Evolutionary conservation across 352 stramenopile genomes (phyloP), one percentile per base, ranked within the genome.

Genomic region (Thalassiosira livingstoniorum): DNA sequence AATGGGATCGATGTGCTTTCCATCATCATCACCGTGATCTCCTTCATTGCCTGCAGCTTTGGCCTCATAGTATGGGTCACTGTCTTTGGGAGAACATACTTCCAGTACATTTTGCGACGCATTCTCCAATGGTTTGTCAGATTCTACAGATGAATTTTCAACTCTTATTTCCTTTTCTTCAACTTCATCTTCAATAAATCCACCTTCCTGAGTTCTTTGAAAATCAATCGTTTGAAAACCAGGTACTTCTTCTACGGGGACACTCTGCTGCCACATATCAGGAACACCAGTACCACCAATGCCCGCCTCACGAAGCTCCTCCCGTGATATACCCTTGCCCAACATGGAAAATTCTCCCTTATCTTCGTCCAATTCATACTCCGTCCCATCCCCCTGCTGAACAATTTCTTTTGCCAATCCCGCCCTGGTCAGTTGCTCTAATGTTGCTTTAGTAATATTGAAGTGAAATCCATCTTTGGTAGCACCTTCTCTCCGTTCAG

Each of bases 401-500:
- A 91, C 88, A 13, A 92, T 82, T 75, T 93, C 88, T 67, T 88
- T 83, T 34, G 91, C 71, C 11, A 88, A 78, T 43, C 90, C 90
- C 2, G 57, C 63, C 32, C 88, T 90, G 4, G 71, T 81, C n/a
- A 94, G 61, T 80, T 86, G 78, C 45, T 94, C 83, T 15, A 94
- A 68, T 1, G 76, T 92, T 4, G 68, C 64, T 64, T 86, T 75
- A 43, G 79, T 92, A 15, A 92, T 82, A 67, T 93, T 90, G 25
- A 86, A 86, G 57, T 66, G 70, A 51, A 77, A 80, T 67, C 79
- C 79, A 27, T 54, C 25, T 1, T 29, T 63, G 27, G 11, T 23
- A 43, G 15, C 54, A 23, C n/a, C 31, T 13, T 43, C 55, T 35
- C 31, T 15, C 11, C 27, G 11, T 11, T 7, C 27, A 29, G 21